These are phyloP conservation scores for Kwoniella sp. DNA, from an alignment of 768 basidiomycete genomes.

Conservation along the genomic window DNA sequence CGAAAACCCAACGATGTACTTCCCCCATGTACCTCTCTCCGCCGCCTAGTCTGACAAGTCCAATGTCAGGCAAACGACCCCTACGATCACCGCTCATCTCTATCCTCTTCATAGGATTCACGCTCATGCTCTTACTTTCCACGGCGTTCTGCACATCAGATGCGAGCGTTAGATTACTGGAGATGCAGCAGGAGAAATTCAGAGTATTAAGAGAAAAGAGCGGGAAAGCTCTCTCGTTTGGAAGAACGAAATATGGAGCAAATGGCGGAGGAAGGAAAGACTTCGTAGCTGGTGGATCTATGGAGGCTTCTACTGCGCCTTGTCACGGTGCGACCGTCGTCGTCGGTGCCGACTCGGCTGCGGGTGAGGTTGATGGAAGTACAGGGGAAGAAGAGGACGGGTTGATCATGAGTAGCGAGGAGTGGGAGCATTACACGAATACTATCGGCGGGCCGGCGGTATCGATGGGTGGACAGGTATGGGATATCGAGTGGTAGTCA, in stretches of 20 bases:
- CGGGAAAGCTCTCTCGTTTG: not conserved
- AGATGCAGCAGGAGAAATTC: slow-evolving; percentile 10
- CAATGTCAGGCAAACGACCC: slow-evolving; percentile 10
- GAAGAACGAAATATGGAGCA: no score
- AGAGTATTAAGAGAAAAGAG: not conserved
- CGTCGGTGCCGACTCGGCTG: no score
- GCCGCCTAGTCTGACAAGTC: not conserved
- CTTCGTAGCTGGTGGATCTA: not conserved
- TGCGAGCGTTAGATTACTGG: not conserved
- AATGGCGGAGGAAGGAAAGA: not conserved
- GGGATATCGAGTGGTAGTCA: slow-evolving; percentile 1
- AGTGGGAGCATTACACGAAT: slow-evolving; percentile 1
- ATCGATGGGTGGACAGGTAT: not conserved
- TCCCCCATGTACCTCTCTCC: slow-evolving; percentile 3
- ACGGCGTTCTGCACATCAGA: slow-evolving; percentile 14
- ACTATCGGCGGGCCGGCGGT: slow-evolving; percentile 2
- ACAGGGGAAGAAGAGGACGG: not conserved
- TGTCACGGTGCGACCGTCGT: not conserved
- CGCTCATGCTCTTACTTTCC: slow-evolving; percentile 12
- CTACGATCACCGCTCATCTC: slow-evolving; percentile 13
- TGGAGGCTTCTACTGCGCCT: not conserved
- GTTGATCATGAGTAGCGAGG: not conserved
- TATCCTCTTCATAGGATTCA: slow-evolving; percentile 12
- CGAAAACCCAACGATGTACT: slow-evolving; percentile 3
- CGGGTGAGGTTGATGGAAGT: no score